These are phyloP conservation scores for Corynascus novoguineensis DNA, from an alignment of 495 filamentous ascomycete genomes.

Conservation along the genomic window DNA sequence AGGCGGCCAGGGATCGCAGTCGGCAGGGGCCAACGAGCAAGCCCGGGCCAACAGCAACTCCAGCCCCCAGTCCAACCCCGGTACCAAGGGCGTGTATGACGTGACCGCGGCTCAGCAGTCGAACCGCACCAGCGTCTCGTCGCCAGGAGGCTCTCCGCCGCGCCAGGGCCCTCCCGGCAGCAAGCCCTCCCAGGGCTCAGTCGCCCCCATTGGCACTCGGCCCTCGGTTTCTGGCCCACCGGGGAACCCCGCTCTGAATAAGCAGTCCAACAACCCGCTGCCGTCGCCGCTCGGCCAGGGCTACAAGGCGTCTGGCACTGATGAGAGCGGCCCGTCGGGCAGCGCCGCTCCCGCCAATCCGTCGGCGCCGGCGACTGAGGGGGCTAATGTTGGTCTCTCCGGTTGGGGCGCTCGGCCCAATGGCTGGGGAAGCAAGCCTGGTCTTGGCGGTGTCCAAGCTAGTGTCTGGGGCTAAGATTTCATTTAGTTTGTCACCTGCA, in stretches of 20 bases:
- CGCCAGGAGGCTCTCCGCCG: constrained; percentile 82
- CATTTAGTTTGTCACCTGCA: background rate
- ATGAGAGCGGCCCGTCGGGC: constrained; percentile 27
- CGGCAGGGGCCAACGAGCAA: constrained; percentile 52
- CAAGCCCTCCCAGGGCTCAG: constrained; percentile 47
- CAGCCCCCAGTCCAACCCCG: constrained; percentile 64
- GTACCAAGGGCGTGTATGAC: constrained; percentile 61
- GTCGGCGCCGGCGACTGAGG: constrained; percentile 30
- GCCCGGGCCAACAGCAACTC: constrained; percentile 85
- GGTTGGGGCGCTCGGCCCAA: constrained; percentile 69
- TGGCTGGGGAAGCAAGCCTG: constrained; percentile 70
- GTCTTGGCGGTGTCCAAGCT: constrained; percentile 59
- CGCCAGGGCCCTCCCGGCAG: constrained; percentile 47
- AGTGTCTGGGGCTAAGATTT: constrained; percentile 65
- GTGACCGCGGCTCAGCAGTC: constrained; percentile 62
- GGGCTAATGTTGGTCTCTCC: constrained; percentile 32
- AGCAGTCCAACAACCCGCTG: constrained; percentile 83
- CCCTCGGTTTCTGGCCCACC: constrained; percentile 53
- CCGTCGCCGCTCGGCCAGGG: constrained; percentile 83
- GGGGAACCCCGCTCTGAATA: constrained; percentile 65
- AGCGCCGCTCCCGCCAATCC: constrained; percentile 32
- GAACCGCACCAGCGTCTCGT: constrained; percentile 81
- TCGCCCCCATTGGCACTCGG: constrained; percentile 91
- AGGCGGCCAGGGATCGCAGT: constrained; percentile 35
- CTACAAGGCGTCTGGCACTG: constrained; percentile 49